phyloP scores from a whole-genome alignment of 1,284 basidiomycete genomes.

The Apiotrichum sp. region DNA sequence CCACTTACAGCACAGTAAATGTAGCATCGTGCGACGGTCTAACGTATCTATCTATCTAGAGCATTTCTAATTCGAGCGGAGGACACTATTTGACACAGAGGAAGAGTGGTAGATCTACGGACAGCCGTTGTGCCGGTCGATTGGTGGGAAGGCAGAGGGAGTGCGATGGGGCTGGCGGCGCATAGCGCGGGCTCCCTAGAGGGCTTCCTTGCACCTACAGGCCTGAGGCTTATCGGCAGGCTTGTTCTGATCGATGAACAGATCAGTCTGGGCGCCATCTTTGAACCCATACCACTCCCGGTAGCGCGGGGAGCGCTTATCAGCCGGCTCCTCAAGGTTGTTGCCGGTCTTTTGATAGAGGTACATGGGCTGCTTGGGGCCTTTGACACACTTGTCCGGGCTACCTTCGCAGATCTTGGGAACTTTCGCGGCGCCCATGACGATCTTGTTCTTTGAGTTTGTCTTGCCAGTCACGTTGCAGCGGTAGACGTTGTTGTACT shows the following conservation, averaged over 20 bases:
- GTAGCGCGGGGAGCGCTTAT: slow-evolving; percentile 3
- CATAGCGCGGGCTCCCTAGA: too few relatives aligned
- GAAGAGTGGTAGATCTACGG: too few relatives aligned
- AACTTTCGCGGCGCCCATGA: slow-evolving; percentile 47
- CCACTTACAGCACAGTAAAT: too few relatives aligned
- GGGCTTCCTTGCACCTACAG: neutral
- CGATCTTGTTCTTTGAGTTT: slow-evolving; percentile 16
- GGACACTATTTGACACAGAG: too few relatives aligned
- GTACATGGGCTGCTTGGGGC: slow-evolving; percentile 22
- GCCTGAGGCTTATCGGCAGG: neutral
- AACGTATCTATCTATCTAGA: too few relatives aligned
- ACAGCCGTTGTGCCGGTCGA: too few relatives aligned
- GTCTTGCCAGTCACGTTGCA: slow-evolving; percentile 56
- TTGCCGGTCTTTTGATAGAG: slow-evolving; percentile 7
- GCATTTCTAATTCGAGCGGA: too few relatives aligned
- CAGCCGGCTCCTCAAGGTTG: slow-evolving; percentile 2
- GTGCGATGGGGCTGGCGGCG: too few relatives aligned
- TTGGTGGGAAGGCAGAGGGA: too few relatives aligned
- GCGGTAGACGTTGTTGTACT: slow-evolving; percentile 67
- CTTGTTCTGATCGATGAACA: neutral
- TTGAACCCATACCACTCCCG: slow-evolving; percentile 5
- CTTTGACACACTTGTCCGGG: slow-evolving; percentile 31
- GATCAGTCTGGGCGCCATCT: slow-evolving; percentile 14
- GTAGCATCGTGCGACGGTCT: too few relatives aligned
- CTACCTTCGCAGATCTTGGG: slow-evolving; percentile 33